Base-by-base conservation (phyloP, 164 flowering plant species). In the Vitis amurensis region DNA sequence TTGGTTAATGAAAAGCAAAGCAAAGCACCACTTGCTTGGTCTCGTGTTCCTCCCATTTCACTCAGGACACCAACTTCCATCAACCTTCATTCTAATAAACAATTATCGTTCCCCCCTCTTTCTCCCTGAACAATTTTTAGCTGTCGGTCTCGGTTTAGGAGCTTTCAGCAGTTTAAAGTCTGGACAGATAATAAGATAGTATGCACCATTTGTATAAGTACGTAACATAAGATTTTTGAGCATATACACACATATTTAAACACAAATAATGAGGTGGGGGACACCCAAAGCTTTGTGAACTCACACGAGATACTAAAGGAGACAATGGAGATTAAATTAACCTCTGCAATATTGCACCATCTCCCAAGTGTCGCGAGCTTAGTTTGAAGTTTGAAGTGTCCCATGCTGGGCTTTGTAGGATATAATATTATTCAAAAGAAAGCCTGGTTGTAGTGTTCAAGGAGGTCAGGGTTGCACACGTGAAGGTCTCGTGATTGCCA, bases 391-490 rank as follows among this genome's bases (percentile, higher is more conserved):
- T 11, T 56, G 68, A 27, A 61, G 64, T 71, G 71, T 74, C 60
- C 47, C 64, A 19, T 62, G 71, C 74, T 66, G 68, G 72, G 15
- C 50, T 62, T 62, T 70, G 51, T 66, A 66, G 56, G 19, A 14
- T 19, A 19, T 49, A 44, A 4, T 9, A 9, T 49, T 37, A 27
- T 55, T 59, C 9, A 68, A 70, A 67, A 47, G 27, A 1, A 13
- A 48, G 58, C 58, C 19, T 69, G 48, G 65, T 65, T 66, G 69
- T 68, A 68, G 69, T 15, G 58, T 72, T 74, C 76, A 66, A 72
- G 76, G 30, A 74, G 74, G 79, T 72, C 79, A 72, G 83, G 55
- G 27, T 68, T 73, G 79, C 85, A 82, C 85, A 82, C 85, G 83
- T 82, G 85, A 77, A 67, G 59, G 31, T 74, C 76, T 78, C 69